These are phyloP conservation scores for Ulota crispa DNA, from an alignment of 225 moss, liverwort and hornwort species.

Conservation along the genomic window DNA sequence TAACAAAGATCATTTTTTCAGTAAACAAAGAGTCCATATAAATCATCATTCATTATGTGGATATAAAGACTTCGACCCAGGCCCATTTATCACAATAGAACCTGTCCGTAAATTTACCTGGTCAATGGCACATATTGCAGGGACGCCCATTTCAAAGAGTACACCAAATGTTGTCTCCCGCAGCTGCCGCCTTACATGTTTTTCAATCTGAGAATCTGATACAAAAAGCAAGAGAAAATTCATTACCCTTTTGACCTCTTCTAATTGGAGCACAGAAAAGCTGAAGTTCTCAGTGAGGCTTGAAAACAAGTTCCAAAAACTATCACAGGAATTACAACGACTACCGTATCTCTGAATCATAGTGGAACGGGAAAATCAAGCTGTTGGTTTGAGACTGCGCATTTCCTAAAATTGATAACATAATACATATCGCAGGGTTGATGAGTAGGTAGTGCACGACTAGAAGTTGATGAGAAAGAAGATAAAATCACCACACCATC, in stretches of 20 bases:
- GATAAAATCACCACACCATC: constrained; percentile 46
- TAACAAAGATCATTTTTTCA: neutral
- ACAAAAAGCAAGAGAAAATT: constrained; percentile 10
- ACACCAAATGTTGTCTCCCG: constrained; percentile 52
- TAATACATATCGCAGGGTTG: neutral
- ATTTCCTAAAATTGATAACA: neutral
- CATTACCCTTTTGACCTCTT: neutral
- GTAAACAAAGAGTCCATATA: neutral
- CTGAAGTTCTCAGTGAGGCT: neutral
- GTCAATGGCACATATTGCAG: constrained; percentile 60
- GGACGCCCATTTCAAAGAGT: constrained; percentile 67
- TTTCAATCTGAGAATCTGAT: constrained; percentile 51
- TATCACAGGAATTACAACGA: neutral
- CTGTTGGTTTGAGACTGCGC: neutral
- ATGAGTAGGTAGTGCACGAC: neutral
- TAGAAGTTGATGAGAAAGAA: constrained; percentile 6
- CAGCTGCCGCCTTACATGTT: constrained; percentile 59
- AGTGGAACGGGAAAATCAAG: neutral
- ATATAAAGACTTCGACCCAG: constrained; percentile 5
- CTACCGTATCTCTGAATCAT: neutral
- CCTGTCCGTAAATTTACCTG: constrained; percentile 38
- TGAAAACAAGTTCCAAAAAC: neutral
- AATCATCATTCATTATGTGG: neutral
- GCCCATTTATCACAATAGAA: neutral
- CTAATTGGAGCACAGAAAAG: neutral